Conservation (phyloP, 2,329 filamentous ascomycete genomes). For the Aspergillus melleus region DNA sequence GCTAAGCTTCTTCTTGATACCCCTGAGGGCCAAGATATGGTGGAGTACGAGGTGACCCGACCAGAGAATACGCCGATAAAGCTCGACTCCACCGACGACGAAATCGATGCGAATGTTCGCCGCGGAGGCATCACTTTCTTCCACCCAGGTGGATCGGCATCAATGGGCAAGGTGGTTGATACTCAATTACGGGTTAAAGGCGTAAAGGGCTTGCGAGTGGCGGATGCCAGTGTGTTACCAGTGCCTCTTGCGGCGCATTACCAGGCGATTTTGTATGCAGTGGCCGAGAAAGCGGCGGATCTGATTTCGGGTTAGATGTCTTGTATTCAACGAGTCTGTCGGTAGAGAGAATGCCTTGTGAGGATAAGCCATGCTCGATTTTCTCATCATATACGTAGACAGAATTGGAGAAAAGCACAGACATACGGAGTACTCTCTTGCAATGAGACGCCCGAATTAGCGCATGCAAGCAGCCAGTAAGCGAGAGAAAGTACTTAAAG, state of each 20-base stretch:
- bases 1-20: slow-evolving; percentile 10
- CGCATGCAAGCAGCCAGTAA: not conserved
- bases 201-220: slow-evolving; percentile 22
- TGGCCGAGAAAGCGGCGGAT: slow-evolving; percentile 15
- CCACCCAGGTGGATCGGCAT: slow-evolving; percentile 18
- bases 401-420: not conserved
- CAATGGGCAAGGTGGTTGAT: slow-evolving; percentile 13
- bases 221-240: slow-evolving; percentile 28
- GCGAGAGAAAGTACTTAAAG: not conserved
- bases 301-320: not conserved
- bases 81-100: slow-evolving; percentile 1
- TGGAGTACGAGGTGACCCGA: slow-evolving; percentile 21
- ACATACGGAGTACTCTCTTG: not conserved
- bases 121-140: slow-evolving; percentile 11
- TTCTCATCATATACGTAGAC: not conserved
- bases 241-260: slow-evolving; percentile 19
- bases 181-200: slow-evolving; percentile 6
- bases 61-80: not conserved
- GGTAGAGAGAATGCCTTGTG: not conserved
- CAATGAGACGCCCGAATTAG: not conserved
- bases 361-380: not conserved
- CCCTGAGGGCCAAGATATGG: slow-evolving; percentile 11
- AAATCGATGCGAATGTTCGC: slow-evolving; percentile 6
- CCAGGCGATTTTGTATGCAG: slow-evolving; percentile 22
- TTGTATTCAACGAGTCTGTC: not conserved